Conservation (phyloP, 495 filamentous ascomycete genomes). For the Aspergillus baeticus region DNA sequence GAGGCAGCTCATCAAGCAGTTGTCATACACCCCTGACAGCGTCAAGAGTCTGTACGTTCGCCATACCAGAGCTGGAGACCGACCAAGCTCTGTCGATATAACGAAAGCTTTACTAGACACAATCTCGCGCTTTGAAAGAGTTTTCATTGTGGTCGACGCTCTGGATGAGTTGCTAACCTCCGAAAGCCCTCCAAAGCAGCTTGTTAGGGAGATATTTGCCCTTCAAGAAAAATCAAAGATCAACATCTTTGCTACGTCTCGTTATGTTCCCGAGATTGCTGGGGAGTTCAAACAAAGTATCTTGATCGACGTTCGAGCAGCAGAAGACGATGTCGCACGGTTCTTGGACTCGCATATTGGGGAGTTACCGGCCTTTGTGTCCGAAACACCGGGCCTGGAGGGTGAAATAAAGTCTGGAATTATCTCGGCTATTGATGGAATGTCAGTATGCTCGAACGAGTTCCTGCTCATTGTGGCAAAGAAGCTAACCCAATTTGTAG, state of each 20-base stretch:
- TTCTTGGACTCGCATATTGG: constrained; percentile 32
- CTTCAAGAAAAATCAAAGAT: constrained; percentile 24
- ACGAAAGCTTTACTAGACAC: constrained; percentile 19
- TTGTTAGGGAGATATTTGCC: constrained; percentile 25
- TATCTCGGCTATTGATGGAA: constrained; percentile 24
- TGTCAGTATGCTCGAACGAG: constrained; percentile 14
- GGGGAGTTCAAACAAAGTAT: constrained; percentile 21
- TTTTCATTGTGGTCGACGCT: constrained; percentile 47
- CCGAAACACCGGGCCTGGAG: constrained; percentile 17
- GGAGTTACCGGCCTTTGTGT: constrained; percentile 23
- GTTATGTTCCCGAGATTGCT: constrained; percentile 27
- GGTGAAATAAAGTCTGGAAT: constrained; percentile 22
- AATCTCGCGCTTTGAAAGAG: constrained; percentile 17
- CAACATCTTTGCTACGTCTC: constrained; percentile 32
- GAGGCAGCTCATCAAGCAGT: constrained; percentile 25
- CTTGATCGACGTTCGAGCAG: constrained; percentile 28
- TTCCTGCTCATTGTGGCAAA: not conserved
- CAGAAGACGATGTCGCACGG: constrained; percentile 28
- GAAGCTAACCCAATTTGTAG: constrained; percentile 13
- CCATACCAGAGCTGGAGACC: constrained; percentile 2
- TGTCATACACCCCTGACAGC: constrained; percentile 9
- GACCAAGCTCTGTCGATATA: constrained; percentile 26
- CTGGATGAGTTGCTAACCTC: constrained; percentile 38
- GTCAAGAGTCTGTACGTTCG: constrained; percentile 7
- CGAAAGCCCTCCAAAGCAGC: constrained; percentile 26